Conservation (phyloP, 768 basidiomycete species). For the Termitomyces sp. region DNA sequence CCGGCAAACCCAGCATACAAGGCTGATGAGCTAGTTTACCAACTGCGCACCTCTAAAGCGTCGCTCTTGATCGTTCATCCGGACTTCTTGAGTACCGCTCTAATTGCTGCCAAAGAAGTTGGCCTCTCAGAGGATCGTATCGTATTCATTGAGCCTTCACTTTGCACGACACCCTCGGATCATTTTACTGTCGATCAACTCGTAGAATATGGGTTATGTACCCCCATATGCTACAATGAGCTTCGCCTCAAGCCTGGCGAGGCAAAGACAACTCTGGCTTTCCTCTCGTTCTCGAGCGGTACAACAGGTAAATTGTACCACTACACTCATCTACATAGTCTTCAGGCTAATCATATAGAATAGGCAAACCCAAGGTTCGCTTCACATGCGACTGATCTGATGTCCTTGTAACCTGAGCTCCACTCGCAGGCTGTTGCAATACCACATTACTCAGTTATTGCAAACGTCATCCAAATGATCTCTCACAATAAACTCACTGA, state of each 20-base stretch:
- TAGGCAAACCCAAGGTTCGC: constrained; percentile 33
- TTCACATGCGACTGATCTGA: not conserved
- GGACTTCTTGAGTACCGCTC: constrained; percentile 34
- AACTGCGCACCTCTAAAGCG: constrained; percentile 43
- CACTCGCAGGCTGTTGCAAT: constrained; percentile 54
- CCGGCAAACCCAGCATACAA: constrained; percentile 61
- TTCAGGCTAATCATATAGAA: not conserved
- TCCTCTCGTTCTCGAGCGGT: constrained; percentile 70
- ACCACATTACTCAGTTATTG: constrained; percentile 59
- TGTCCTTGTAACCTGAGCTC: not conserved
- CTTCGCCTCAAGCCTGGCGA: constrained; percentile 48
- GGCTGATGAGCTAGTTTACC: constrained; percentile 51
- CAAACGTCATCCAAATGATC: constrained; percentile 58
- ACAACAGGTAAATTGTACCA: constrained; percentile 51
- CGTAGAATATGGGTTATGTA: constrained; percentile 33
- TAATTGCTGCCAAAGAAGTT: constrained; percentile 33
- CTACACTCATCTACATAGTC: not conserved
- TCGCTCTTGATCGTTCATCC: constrained; percentile 46
- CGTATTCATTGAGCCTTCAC: constrained; percentile 27
- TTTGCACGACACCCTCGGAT: constrained; percentile 1
- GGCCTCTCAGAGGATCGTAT: constrained; percentile 41
- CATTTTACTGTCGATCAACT: constrained; percentile 40
- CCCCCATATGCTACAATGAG: constrained; percentile 37
- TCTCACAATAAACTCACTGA: constrained; percentile 42
- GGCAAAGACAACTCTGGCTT: constrained; percentile 55